Evolutionary conservation across 1,284 basidiomycete genomes (phyloP).

Genomic region (Apiotrichum laibachii): DNA sequence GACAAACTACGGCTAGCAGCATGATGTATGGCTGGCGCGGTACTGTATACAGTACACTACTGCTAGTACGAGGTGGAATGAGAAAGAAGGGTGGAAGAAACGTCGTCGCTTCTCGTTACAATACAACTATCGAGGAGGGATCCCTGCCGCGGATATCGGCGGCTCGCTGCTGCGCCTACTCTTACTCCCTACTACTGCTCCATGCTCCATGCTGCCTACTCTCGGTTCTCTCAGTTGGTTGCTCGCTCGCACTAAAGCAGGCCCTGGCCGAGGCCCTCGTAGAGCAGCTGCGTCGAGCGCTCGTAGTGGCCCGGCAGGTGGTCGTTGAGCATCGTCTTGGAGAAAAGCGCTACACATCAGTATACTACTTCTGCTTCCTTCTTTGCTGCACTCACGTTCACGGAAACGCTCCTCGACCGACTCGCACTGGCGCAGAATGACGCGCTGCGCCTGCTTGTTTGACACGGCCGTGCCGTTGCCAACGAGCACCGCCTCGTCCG

Average conservation of each 20-base stretch:
- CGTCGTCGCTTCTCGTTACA: too few species aligned
- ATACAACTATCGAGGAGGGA: too few species aligned
- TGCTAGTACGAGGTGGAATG: too few species aligned
- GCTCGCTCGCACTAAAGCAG: conserved; percentile 7
- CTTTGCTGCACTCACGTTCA: conserved; percentile 49
- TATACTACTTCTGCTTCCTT: neutral
- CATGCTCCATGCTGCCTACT: neutral
- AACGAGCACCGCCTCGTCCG: conserved; percentile 19
- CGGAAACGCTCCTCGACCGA: conserved; percentile 54
- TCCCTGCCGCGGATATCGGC: too few species aligned
- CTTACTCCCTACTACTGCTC: too few species aligned
- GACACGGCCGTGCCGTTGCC: conserved; percentile 8
- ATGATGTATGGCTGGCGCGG: too few species aligned
- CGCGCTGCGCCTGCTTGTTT: conserved; percentile 49
- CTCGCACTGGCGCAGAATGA: conserved; percentile 52
- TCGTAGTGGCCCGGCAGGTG: conserved; percentile 49
- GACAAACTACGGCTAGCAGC: too few species aligned
- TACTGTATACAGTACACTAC: too few species aligned
- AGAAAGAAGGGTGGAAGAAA: too few species aligned
- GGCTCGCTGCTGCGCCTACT: too few species aligned
- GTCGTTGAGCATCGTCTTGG: conserved; percentile 48
- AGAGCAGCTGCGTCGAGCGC: conserved; percentile 43
- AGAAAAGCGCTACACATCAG: conserved; percentile 35
- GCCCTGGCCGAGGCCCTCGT: conserved; percentile 33
- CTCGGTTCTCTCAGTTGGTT: neutral